These are phyloP conservation scores for Prunus yedoensis DNA, from an alignment of 331 rosid genomes.

Conservation along the genomic window DNA sequence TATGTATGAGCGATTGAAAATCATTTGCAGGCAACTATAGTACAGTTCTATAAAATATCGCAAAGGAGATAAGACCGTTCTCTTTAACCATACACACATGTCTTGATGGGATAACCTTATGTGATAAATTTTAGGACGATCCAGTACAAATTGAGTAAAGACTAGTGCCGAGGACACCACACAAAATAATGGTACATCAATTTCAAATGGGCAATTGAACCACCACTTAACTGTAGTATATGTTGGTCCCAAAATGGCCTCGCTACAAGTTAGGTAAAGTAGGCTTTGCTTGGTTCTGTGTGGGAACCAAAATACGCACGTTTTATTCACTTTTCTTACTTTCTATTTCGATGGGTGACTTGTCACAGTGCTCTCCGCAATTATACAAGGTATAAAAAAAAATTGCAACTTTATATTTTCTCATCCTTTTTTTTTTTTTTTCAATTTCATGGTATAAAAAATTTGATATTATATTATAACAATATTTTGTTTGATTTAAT, in stretches of 20 bases:
- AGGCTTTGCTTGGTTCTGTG: background rate
- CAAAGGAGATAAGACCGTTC: too few relatives aligned
- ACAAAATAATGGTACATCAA: background rate
- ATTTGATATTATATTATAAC: too few relatives aligned
- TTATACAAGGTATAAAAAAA: background rate
- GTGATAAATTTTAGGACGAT: too few relatives aligned
- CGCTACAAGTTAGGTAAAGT: background rate
- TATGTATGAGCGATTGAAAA: too few relatives aligned
- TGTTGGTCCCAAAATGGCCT: background rate
- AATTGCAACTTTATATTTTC: too few relatives aligned
- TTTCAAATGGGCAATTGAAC: background rate
- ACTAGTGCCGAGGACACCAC: background rate
- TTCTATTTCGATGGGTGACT: background rate
- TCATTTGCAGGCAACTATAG: accelerated
- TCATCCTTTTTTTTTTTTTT: too few relatives aligned
- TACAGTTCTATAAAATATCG: too few relatives aligned
- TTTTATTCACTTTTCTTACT: conserved; percentile 12
- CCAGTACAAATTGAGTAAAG: background rate
- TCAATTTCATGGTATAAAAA: too few relatives aligned
- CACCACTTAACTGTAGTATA: background rate
- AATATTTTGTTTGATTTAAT: too few relatives aligned
- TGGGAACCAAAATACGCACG: background rate
- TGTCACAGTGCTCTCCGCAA: background rate
- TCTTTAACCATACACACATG: too few relatives aligned
- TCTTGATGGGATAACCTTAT: too few relatives aligned